Conservation (phyloP, 129 eudicot species). For the Rutidosis leptorrhynchoides region DNA sequence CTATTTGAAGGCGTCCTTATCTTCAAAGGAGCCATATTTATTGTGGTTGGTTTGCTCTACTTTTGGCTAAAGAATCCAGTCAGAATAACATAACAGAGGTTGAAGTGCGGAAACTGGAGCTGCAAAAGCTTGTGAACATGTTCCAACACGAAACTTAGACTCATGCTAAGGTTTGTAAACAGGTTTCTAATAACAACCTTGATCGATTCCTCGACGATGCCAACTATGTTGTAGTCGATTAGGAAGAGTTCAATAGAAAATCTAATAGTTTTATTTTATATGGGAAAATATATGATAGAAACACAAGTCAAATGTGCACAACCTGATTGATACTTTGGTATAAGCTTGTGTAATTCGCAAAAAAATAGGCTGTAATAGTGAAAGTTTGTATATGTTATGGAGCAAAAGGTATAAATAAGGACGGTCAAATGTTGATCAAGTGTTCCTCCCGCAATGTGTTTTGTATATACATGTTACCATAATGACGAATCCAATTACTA, state of each 20-base stretch:
- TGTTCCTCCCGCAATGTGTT: no score
- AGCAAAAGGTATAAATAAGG: no score
- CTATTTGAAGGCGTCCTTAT: constrained; percentile 67
- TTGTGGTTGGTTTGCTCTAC: constrained; percentile 69
- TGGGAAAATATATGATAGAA: neutral
- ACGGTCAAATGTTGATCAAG: no score
- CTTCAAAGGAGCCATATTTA: constrained; percentile 48
- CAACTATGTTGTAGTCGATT: constrained; percentile 59
- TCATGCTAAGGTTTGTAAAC: constrained; percentile 89
- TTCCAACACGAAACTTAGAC: constrained; percentile 96
- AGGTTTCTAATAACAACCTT: constrained; percentile 57
- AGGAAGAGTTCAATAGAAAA: neutral
- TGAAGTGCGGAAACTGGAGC: constrained; percentile 74
- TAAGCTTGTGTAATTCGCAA: neutral
- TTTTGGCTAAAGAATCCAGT: constrained; percentile 80
- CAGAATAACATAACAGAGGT: constrained; percentile 80
- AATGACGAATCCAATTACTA: no score
- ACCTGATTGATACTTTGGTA: constrained; percentile 19
- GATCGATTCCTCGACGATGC: constrained; percentile 48
- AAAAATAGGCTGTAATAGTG: neutral
- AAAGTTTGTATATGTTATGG: neutral
- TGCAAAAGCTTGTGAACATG: constrained; percentile 75
- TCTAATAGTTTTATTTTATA: neutral
- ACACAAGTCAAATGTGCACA: neutral
- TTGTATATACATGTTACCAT: no score